These are phyloP conservation scores for Marchantia polymorpha DNA, from an alignment of 225 moss, liverwort and hornwort genomes.

Conservation along the genomic window DNA sequence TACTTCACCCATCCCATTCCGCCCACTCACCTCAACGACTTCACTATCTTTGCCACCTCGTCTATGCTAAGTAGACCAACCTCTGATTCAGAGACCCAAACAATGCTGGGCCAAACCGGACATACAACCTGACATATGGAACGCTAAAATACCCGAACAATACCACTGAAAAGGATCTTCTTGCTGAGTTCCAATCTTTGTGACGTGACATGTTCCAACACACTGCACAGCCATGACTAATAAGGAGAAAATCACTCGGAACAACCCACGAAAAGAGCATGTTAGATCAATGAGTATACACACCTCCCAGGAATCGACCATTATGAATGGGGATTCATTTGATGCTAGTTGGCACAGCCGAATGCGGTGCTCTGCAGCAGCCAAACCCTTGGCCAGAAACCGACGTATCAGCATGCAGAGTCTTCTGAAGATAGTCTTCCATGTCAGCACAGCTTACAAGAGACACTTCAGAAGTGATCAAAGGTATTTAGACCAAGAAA, in stretches of 20 bases:
- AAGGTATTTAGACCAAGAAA: neutral
- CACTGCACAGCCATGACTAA: neutral
- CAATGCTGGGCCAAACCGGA: neutral
- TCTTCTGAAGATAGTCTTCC: neutral
- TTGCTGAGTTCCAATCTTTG: neutral
- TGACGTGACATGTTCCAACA: neutral
- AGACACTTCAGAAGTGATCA: neutral
- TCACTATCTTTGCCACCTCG: neutral
- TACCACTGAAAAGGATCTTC: neutral
- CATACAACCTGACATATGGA: neutral
- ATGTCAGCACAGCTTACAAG: too few species aligned
- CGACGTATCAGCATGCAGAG: slow-evolving; percentile 22
- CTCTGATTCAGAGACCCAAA: neutral
- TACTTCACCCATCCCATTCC: slow-evolving; percentile 73
- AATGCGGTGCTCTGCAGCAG: slow-evolving; percentile 87
- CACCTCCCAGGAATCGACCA: slow-evolving; percentile 99
- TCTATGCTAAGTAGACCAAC: slow-evolving; percentile 5
- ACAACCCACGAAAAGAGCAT: neutral
- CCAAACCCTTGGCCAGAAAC: slow-evolving; percentile 74
- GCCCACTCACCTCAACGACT: slow-evolving; percentile 30
- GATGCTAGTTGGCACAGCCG: slow-evolving; percentile 86
- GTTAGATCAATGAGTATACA: slow-evolving; percentile 13
- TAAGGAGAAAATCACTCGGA: neutral
- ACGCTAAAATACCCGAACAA: neutral
- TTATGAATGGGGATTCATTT: slow-evolving; percentile 78